phyloP scores from a whole-genome alignment of 1,139 yeast species.

The Blastobotrys petasosporus region DNA sequence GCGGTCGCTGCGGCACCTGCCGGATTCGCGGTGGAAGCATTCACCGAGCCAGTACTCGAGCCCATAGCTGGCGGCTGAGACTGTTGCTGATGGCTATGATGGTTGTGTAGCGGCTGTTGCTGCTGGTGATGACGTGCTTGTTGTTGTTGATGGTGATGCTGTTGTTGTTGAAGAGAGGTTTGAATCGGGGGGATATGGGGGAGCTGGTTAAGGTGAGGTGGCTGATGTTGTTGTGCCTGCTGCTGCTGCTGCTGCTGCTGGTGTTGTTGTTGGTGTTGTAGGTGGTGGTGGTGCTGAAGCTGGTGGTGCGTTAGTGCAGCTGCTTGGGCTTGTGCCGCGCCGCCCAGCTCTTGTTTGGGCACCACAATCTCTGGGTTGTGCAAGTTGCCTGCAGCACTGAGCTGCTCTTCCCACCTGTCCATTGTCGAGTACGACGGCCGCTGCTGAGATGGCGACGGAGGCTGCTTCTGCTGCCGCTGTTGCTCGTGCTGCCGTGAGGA shows the following conservation, averaged over 20 bases:
- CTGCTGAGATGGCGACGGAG: no score
- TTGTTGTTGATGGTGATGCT: neutral
- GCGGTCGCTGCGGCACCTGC: neutral
- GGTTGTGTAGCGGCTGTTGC: neutral
- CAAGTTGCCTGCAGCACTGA: no score
- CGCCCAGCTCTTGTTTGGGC: no score
- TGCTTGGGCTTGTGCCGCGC: neutral
- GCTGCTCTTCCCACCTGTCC: no score
- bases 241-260: constrained; percentile 4
- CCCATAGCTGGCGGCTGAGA: no score
- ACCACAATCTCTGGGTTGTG: no score
- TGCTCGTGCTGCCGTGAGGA: no score
- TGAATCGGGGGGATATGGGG: neutral
- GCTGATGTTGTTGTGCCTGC: constrained; percentile 10
- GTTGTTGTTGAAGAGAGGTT: neutral
- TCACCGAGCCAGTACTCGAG: no score
- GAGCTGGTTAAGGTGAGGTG: constrained; percentile 9
- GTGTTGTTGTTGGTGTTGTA: constrained; percentile 12
- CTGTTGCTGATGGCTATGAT: no score
- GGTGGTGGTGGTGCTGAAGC: constrained; percentile 8
- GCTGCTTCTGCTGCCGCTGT: no score
- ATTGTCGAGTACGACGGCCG: no score
- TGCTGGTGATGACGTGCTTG: neutral
- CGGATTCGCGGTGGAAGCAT: neutral
- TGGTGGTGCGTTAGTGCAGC: neutral